Conservation (phyloP, 495 filamentous ascomycete species). For the Penicillium daleae region DNA sequence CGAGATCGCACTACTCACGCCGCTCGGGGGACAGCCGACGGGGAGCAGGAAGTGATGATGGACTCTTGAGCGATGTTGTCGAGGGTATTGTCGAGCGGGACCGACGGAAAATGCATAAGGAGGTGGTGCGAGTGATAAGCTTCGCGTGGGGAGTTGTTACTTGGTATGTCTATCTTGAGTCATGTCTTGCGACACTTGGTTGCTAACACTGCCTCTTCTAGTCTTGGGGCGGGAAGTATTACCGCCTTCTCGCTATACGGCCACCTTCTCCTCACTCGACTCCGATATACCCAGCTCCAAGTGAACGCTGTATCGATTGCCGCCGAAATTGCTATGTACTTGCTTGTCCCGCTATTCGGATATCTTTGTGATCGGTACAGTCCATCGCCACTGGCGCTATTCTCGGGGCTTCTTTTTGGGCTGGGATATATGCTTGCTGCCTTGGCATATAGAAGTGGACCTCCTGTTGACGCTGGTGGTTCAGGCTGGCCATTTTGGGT, state of each 20-base stretch:
- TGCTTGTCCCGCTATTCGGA: constrained; percentile 85
- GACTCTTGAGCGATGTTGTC: constrained; percentile 63
- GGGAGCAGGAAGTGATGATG: constrained; percentile 47
- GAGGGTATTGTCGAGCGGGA: constrained; percentile 64
- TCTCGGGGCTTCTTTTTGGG: constrained; percentile 75
- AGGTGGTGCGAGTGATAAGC: constrained; percentile 55
- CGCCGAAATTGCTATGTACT: constrained; percentile 84
- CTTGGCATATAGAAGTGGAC: constrained; percentile 69
- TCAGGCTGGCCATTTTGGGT: constrained; percentile 71
- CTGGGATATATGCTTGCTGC: constrained; percentile 83
- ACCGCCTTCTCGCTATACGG: constrained; percentile 91
- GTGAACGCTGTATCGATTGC: constrained; percentile 88
- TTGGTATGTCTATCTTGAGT: constrained; percentile 44
- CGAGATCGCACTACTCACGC: constrained; percentile 29
- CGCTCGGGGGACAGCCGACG: constrained; percentile 16
- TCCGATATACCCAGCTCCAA: constrained; percentile 86
- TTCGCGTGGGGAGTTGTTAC: constrained; percentile 65
- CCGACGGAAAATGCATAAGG: constrained; percentile 52
- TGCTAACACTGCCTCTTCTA: constrained; percentile 27
- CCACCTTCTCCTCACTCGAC: constrained; percentile 77
- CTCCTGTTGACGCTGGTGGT: constrained; percentile 58
- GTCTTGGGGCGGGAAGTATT: constrained; percentile 81
- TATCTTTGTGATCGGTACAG: constrained; percentile 88
- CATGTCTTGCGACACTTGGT: background rate
- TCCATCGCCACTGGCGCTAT: constrained; percentile 70